phyloP scores from a whole-genome alignment of 2,329 filamentous ascomycete genomes.

The Pestalotiopsis sp. region DNA sequence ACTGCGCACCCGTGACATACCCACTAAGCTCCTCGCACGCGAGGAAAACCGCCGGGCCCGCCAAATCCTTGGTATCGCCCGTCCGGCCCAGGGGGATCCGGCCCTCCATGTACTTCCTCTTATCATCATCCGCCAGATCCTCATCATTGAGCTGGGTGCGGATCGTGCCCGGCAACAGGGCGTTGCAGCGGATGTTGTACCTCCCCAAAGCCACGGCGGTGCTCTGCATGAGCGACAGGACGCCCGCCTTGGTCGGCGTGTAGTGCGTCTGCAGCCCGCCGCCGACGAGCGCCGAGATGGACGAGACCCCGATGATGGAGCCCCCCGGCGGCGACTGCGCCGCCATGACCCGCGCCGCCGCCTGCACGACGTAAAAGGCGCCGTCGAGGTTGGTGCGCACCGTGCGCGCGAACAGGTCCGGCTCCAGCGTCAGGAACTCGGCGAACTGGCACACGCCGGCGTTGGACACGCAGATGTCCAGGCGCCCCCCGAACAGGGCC shows the following conservation, averaged over 20 bases:
- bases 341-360: conserved; percentile 83
- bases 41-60: conserved; percentile 83
- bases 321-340: conserved; percentile 67
- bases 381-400: conserved; percentile 82
- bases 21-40: conserved; percentile 77
- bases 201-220: conserved; percentile 77
- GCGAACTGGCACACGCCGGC: conserved; percentile 88
- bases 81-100: conserved; percentile 78
- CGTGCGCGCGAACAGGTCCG: conserved; percentile 71
- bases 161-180: conserved; percentile 81
- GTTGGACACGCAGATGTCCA: conserved; percentile 85
- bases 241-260: conserved; percentile 85
- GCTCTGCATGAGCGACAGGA: conserved; percentile 81
- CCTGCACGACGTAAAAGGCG: conserved; percentile 86
- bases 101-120: conserved; percentile 78
- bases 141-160: conserved; percentile 83
- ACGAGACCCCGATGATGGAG: conserved; percentile 77
- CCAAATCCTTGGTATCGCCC: conserved; percentile 74
- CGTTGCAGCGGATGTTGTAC: conserved; percentile 80
- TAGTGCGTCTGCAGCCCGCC: conserved; percentile 82
- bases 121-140: conserved; percentile 73
- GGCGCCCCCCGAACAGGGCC: conserved; percentile 55
- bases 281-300: conserved; percentile 76
- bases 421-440: conserved; percentile 76
- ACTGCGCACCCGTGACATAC: conserved; percentile 81